These are phyloP conservation scores for Daldinia vernicosa DNA, from an alignment of 495 filamentous ascomycete species.

Conservation along the genomic window DNA sequence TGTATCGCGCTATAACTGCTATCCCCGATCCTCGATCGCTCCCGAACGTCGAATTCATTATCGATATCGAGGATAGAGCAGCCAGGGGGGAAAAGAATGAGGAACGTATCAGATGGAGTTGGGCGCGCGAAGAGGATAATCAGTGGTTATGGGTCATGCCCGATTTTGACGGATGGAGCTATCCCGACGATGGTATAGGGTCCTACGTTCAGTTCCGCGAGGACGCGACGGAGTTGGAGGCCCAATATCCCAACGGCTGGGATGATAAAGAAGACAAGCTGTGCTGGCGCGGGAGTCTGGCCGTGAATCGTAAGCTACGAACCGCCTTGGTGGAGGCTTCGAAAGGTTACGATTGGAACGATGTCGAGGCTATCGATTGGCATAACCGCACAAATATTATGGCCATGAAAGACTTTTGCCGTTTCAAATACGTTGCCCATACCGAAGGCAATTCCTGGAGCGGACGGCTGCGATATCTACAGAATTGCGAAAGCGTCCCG, in stretches of 20 bases:
- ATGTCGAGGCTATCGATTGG: constrained; percentile 58
- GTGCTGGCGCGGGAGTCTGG: constrained; percentile 66
- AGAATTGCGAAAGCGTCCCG: constrained; percentile 58
- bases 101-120: constrained; percentile 58
- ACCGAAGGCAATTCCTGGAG: constrained; percentile 68
- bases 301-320: constrained; percentile 44
- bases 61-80: constrained; percentile 64
- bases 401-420: constrained; percentile 56
- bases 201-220: constrained; percentile 59
- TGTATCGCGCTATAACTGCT: constrained; percentile 55
- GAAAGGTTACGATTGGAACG: constrained; percentile 55
- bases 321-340: constrained; percentile 54
- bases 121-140: constrained; percentile 55
- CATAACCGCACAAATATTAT: constrained; percentile 51
- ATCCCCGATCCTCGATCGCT: constrained; percentile 51
- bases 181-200: constrained; percentile 65
- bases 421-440: constrained; percentile 62
- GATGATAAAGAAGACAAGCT: constrained; percentile 65
- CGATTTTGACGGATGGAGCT: constrained; percentile 73
- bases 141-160: constrained; percentile 70
- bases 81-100: constrained; percentile 45
- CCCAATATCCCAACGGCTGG: constrained; percentile 41
- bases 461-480: constrained; percentile 60
- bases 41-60: constrained; percentile 70
- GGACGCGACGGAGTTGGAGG: constrained; percentile 50